Evolutionary conservation across 257 asterid species (phyloP).

Genomic region (Solanum corneliomulleri): DNA sequence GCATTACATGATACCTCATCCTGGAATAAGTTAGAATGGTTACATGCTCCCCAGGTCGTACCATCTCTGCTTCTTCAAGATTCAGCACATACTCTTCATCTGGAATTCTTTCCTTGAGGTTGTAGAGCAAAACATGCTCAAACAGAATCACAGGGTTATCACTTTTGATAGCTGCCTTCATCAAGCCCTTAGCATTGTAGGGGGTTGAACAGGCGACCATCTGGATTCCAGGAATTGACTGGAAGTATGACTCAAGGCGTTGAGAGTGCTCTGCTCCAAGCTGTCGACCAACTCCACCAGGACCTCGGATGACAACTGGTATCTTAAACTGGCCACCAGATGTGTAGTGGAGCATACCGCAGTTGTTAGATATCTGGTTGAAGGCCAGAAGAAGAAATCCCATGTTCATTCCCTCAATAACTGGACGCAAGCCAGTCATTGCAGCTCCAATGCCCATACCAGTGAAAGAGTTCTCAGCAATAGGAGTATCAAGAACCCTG

Average conservation of each 20-base stretch:
- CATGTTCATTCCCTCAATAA: slow-evolving; percentile 92
- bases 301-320: slow-evolving; percentile 79
- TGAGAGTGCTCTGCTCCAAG: slow-evolving; percentile 93
- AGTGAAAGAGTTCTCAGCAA: slow-evolving; percentile 81
- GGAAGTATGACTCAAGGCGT: slow-evolving; percentile 74
- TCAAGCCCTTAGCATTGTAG: slow-evolving; percentile 71
- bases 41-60: slow-evolving; percentile 66
- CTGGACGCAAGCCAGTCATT: slow-evolving; percentile 73
- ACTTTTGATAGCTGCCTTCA: slow-evolving; percentile 81
- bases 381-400: slow-evolving; percentile 82
- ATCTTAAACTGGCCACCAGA: slow-evolving; percentile 84
- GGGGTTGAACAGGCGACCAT: slow-evolving; percentile 89
- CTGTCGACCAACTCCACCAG: slow-evolving; percentile 91
- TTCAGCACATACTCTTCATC: slow-evolving; percentile 58
- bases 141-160: slow-evolving; percentile 74
- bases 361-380: slow-evolving; percentile 78
- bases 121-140: slow-evolving; percentile 77
- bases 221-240: slow-evolving; percentile 76
- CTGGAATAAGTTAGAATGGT: slow-evolving; percentile 70
- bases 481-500: slow-evolving; percentile 86
- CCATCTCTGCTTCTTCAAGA: slow-evolving; percentile 89
- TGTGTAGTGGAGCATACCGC: slow-evolving; percentile 90
- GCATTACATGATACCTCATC: slow-evolving; percentile 92
- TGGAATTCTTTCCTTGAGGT: slow-evolving; percentile 74
- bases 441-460: slow-evolving; percentile 89